These are phyloP conservation scores for Suhomyces xylopsoci DNA, from an alignment of 805 yeast species.

Conservation along the genomic window DNA sequence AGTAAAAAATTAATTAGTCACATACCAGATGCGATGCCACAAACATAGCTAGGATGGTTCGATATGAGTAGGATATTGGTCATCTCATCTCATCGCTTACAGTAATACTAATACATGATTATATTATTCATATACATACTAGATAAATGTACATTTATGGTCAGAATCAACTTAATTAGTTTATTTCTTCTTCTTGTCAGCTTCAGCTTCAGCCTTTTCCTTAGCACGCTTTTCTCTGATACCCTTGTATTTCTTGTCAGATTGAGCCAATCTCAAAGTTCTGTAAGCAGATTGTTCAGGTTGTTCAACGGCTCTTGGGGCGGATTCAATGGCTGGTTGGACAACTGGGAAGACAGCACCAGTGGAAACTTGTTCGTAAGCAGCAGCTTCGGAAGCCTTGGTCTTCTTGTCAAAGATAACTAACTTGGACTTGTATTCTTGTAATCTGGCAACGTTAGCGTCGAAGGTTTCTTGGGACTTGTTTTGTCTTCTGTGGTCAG, in stretches of 20 bases:
- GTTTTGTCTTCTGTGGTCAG: slow-evolving; percentile 99
- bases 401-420: slow-evolving; percentile 93
- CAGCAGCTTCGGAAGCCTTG: slow-evolving; percentile 61
- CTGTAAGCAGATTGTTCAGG: slow-evolving; percentile 76
- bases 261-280: slow-evolving; percentile 93
- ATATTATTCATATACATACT: slow-evolving; percentile 6
- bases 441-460: slow-evolving; percentile 91
- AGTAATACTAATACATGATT: slow-evolving; percentile 1
- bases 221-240: slow-evolving; percentile 96
- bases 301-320: slow-evolving; percentile 86
- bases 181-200: slow-evolving; percentile 95
- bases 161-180: slow-evolving; percentile 9
- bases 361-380: slow-evolving; percentile 70
- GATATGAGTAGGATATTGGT: not conserved
- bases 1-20: not conserved
- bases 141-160: slow-evolving; percentile 8
- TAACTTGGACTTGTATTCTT: slow-evolving; percentile 93
- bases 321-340: slow-evolving; percentile 68
- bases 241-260: slow-evolving; percentile 92
- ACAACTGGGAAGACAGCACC: slow-evolving; percentile 89
- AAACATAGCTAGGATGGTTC: not conserved
- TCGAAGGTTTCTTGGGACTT: slow-evolving; percentile 94
- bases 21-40: not conserved
- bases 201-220: slow-evolving; percentile 98
- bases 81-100: not conserved